Conservation (phyloP, 495 filamentous ascomycete genomes). For the Opeltia flavorubescens region DNA sequence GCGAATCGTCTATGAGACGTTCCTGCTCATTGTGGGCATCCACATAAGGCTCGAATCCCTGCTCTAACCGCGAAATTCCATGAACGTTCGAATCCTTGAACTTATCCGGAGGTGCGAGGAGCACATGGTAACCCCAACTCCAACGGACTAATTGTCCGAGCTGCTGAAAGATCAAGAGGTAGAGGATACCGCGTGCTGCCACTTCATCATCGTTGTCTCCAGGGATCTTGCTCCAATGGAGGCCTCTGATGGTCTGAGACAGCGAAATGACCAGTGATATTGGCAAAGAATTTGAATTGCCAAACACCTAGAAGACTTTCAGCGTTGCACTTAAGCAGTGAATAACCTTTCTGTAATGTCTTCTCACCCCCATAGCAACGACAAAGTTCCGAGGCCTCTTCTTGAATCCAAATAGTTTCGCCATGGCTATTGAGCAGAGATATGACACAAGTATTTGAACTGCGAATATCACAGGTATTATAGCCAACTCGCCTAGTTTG, state of each 20-base stretch:
- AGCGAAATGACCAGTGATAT: slow-evolving; percentile 92
- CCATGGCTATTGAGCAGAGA: slow-evolving; percentile 50
- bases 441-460: slow-evolving; percentile 79
- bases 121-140: slow-evolving; percentile 94
- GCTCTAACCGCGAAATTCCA: slow-evolving; percentile 36
- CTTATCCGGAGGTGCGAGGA: slow-evolving; percentile 67
- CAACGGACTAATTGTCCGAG: slow-evolving; percentile 88
- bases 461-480: slow-evolving; percentile 88
- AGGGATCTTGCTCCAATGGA: slow-evolving; percentile 84
- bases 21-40: slow-evolving; percentile 36
- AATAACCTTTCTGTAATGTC: background rate
- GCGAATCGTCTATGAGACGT: slow-evolving; percentile 17
- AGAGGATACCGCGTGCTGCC: slow-evolving; percentile 82
- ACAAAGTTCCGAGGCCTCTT: slow-evolving; percentile 85
- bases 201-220: slow-evolving; percentile 94
- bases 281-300: slow-evolving; percentile 94
- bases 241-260: slow-evolving; percentile 75
- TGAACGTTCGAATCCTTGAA: slow-evolving; percentile 45
- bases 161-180: slow-evolving; percentile 94
- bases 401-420: slow-evolving; percentile 62
- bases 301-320: slow-evolving; percentile 53
- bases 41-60: slow-evolving; percentile 48
- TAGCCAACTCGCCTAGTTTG: slow-evolving; percentile 75
- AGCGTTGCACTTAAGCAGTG: background rate
- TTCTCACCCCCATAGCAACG: slow-evolving; percentile 76